These are phyloP conservation scores for Populus hybrid DNA, from an alignment of 441 rosid species.

Conservation along the genomic window DNA sequence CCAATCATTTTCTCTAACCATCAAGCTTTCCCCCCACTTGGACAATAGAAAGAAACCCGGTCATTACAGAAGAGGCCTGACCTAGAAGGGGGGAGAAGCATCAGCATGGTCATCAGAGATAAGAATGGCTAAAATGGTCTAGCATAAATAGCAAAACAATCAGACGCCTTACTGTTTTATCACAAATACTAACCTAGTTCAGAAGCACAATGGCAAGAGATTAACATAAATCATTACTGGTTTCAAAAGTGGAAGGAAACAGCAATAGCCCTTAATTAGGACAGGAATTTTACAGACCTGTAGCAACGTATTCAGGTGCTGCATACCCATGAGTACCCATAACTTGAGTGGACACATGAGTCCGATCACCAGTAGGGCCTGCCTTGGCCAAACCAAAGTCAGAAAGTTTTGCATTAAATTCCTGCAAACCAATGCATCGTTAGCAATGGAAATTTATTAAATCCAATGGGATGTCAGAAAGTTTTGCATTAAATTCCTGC, in stretches of 20 bases:
- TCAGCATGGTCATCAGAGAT: conserved; percentile 7
- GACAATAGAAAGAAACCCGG: background rate
- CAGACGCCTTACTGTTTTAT: background rate
- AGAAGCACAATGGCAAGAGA: background rate
- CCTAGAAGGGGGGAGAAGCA: background rate
- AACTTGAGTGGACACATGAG: conserved; percentile 84
- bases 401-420: conserved; percentile 89
- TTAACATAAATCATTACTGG: background rate
- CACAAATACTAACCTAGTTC: background rate
- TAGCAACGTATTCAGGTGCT: conserved; percentile 85
- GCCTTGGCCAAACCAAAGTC: conserved; percentile 97
- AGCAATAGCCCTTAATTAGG: background rate
- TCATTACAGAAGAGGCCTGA: background rate
- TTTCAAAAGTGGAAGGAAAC: background rate
- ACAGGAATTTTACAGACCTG: conserved; percentile 44
- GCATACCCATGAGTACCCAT: conserved; percentile 94
- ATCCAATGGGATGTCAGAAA: conserved; percentile 44
- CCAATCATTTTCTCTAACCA: background rate
- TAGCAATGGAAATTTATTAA: conserved; percentile 1
- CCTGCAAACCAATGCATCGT: conserved; percentile 39
- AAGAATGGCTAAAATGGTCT: background rate
- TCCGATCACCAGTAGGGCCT: conserved; percentile 83
- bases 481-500: conserved; percentile 90
- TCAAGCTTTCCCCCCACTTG: background rate
- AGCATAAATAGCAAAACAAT: conserved; percentile 5